These are phyloP conservation scores for Loxodes magnus DNA, from an alignment of 73 alveolate species.

Conservation along the genomic window DNA sequence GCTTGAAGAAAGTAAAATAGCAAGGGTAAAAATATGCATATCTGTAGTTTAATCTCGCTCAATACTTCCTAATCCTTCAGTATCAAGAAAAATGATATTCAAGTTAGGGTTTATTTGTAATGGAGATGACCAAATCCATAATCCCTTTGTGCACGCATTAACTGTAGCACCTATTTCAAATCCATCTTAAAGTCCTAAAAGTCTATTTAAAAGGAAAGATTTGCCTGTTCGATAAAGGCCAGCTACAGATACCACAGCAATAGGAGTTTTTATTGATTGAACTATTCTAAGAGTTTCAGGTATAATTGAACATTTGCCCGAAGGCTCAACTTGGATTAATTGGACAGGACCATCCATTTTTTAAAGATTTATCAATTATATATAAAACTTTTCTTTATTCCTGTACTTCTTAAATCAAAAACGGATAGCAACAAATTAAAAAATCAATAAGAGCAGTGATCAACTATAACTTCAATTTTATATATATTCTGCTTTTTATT, in stretches of 20 bases:
- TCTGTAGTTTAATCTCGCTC: conserved; percentile 85
- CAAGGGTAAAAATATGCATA: conserved; percentile 76
- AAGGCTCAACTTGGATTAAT: conserved; percentile 32
- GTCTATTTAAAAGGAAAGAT: conserved; percentile 63
- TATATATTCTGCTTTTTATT: too few relatives aligned
- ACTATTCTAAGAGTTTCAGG: conserved; percentile 46
- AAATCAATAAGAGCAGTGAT: too few relatives aligned
- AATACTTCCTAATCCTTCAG: conserved; percentile 92
- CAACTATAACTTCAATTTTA: too few relatives aligned
- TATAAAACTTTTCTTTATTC: too few relatives aligned
- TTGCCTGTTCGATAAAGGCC: conserved; percentile 92
- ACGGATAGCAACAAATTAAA: too few relatives aligned
- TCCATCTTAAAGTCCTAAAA: conserved; percentile 84
- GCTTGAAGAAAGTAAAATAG: conserved; percentile 70
- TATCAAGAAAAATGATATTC: conserved; percentile 62
- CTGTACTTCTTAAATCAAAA: too few relatives aligned
- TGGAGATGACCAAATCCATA: conserved; percentile 99
- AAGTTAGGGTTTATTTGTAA: conserved; percentile 28
- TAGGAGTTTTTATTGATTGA: conserved; percentile 24
- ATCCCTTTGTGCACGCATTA: conserved; percentile 90
- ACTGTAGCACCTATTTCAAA: conserved; percentile 94
- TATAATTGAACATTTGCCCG: conserved; percentile 39
- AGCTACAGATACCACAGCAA: conserved; percentile 69
- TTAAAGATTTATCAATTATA: conserved; percentile 5
- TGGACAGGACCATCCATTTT: conserved; percentile 43